These are phyloP conservation scores for Oryza rufipogon DNA, from an alignment of 176 grass and related monocot species.

Conservation along the genomic window DNA sequence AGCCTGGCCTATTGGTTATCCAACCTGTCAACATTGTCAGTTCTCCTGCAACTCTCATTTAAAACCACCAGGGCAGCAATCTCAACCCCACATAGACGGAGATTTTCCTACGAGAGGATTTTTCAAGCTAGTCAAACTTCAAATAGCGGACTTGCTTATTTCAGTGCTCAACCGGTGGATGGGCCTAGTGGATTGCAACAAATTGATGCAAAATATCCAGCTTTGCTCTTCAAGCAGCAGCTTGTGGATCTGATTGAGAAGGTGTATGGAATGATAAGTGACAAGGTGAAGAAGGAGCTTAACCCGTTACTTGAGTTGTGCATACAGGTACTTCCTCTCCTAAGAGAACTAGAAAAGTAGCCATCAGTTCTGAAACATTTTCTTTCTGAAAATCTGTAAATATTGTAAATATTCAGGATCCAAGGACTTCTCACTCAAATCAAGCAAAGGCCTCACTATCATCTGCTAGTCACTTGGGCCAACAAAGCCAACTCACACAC, in stretches of 20 bases:
- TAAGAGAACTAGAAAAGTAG: slow-evolving; percentile 24
- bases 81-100: slow-evolving; percentile 57
- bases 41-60: slow-evolving; percentile 62
- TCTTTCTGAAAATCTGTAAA: slow-evolving; percentile 22
- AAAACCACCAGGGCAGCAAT: slow-evolving; percentile 57
- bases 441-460: slow-evolving; percentile 47
- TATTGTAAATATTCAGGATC: slow-evolving; percentile 48
- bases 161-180: slow-evolving; percentile 55
- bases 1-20: slow-evolving; percentile 78
- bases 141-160: slow-evolving; percentile 59
- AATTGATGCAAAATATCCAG: slow-evolving; percentile 80
- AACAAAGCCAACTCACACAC: slow-evolving; percentile 46
- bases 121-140: slow-evolving; percentile 60
- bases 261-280: slow-evolving; percentile 68
- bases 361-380: slow-evolving; percentile 29
- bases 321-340: slow-evolving; percentile 64
- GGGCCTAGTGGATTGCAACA: slow-evolving; percentile 43
- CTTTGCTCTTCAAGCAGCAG: slow-evolving; percentile 88
- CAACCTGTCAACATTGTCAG: slow-evolving; percentile 64
- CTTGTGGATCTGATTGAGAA: slow-evolving; percentile 80
- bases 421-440: slow-evolving; percentile 45
- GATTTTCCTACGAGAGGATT: slow-evolving; percentile 65
- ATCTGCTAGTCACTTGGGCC: slow-evolving; percentile 37
- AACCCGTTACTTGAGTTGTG: slow-evolving; percentile 78
- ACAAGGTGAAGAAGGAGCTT: slow-evolving; percentile 79